Evolutionary conservation across 1,284 basidiomycete species (phyloP).

Genomic region (Melampsora americana): DNA sequence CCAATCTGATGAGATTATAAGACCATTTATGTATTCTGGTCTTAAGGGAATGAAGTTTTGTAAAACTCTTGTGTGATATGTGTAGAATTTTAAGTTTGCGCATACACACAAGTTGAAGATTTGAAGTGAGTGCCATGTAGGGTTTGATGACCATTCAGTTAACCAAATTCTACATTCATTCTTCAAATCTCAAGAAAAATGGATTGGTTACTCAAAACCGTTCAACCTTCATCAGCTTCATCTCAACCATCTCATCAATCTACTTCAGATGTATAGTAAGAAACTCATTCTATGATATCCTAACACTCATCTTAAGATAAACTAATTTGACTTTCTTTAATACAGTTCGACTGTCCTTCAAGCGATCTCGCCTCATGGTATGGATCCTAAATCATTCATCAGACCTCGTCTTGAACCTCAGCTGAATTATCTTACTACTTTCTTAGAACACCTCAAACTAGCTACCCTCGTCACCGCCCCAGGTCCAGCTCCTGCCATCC

Average conservation of each 20-base stretch:
- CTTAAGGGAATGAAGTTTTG: too few species aligned
- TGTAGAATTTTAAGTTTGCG: too few species aligned
- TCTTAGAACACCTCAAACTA: constrained; percentile 32
- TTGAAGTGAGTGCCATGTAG: too few species aligned
- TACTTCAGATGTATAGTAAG: constrained; percentile 30
- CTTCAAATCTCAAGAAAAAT: constrained; percentile 13
- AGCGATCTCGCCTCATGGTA: constrained; percentile 35
- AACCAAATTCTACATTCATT: too few species aligned
- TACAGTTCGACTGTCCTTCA: constrained; percentile 33
- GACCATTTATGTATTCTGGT: too few species aligned
- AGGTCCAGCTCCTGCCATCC: constrained; percentile 1
- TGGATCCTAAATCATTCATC: neutral
- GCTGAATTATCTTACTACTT: neutral
- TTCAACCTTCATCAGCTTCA: constrained; percentile 24
- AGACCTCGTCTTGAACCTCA: neutral
- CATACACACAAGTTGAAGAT: too few species aligned
- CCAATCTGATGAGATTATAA: too few species aligned
- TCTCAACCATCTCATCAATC: neutral
- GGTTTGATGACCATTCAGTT: neutral
- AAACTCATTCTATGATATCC: too few species aligned
- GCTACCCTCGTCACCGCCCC: constrained; percentile 27
- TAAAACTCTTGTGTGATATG: too few species aligned
- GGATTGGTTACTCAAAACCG: constrained; percentile 41
- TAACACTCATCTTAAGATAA: too few species aligned
- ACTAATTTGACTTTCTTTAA: constrained; percentile 3